Percentiles rank a stretch among this genome's conserved stretches.
These are phyloP conservation scores for Calvatia gigantea DNA, from an alignment of 768 basidiomycete genomes.

Conservation along the genomic window DNA sequence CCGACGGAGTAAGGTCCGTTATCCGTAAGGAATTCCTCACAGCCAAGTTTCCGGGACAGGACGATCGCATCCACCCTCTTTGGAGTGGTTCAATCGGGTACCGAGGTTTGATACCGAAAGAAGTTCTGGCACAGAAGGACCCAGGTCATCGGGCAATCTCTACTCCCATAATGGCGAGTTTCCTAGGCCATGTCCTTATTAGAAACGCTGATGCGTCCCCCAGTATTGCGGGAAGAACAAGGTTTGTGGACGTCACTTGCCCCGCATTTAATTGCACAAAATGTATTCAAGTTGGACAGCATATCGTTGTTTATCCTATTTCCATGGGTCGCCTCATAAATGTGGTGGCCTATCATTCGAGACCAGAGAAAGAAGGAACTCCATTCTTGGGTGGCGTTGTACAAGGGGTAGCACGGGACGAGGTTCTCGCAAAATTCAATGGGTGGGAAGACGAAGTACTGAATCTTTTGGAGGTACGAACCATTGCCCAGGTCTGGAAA, in stretches of 20 bases:
- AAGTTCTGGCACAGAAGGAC: constrained; percentile 21
- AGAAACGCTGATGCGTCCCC: not conserved
- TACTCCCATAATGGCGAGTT: constrained; percentile 20
- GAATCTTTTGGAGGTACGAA: constrained; percentile 24
- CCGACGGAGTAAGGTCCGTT: constrained; percentile 35
- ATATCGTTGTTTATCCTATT: constrained; percentile 36
- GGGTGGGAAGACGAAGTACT: constrained; percentile 35
- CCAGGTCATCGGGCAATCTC: constrained; percentile 21
- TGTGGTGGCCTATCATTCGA: constrained; percentile 25
- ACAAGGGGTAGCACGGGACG: constrained; percentile 24
- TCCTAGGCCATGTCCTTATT: not conserved
- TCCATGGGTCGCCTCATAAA: constrained; percentile 33
- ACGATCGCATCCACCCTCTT: constrained; percentile 22
- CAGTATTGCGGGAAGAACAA: constrained; percentile 31
- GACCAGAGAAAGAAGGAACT: constrained; percentile 26
- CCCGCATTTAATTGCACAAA: constrained; percentile 15
- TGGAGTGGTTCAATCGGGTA: constrained; percentile 42
- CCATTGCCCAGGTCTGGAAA: not conserved
- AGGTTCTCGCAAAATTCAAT: constrained; percentile 26
- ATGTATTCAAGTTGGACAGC: constrained; percentile 22
- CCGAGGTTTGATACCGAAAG: constrained; percentile 31
- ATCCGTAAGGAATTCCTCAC: constrained; percentile 24
- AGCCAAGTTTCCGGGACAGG: constrained; percentile 13
- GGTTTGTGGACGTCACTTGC: constrained; percentile 13
- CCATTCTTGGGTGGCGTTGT: constrained; percentile 29